A percentile compares a stretch with the other conserved stretches of the same genome.
These are phyloP conservation scores for Entoloma clypeatum DNA, from an alignment of 1,284 basidiomycete genomes.

Conservation along the genomic window DNA sequence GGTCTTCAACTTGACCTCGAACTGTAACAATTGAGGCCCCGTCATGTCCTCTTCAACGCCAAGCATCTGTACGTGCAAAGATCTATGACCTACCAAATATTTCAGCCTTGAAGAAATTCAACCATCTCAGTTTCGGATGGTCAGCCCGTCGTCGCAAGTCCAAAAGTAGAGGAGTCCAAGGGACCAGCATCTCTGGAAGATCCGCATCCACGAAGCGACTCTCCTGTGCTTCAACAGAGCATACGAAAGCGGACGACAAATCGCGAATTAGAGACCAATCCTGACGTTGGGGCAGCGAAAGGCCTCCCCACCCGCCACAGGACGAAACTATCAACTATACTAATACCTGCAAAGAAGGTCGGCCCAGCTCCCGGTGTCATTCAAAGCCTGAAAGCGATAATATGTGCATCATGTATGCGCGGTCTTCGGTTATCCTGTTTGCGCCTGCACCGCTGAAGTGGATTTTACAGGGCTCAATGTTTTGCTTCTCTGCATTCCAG, in stretches of 20 bases:
- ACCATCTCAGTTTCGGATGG: no score
- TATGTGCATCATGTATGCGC: slow-evolving; percentile 47
- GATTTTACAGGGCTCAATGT: slow-evolving; percentile 55
- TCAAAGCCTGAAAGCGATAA: slow-evolving; percentile 45
- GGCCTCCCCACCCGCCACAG: not conserved
- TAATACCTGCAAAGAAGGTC: slow-evolving; percentile 33
- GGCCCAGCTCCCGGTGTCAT: slow-evolving; percentile 39
- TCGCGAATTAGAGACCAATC: not conserved
- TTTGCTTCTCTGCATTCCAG: slow-evolving; percentile 61
- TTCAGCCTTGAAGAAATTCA: no score
- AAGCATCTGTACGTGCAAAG: no score
- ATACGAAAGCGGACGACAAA: not conserved
- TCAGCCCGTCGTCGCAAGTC: no score
- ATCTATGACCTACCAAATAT: no score
- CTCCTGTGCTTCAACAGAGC: not conserved
- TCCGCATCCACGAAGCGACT: no score
- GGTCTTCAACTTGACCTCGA: no score
- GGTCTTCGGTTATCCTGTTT: not conserved
- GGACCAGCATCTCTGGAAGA: no score
- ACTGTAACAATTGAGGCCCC: no score
- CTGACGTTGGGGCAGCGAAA: not conserved
- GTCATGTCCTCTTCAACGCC: no score
- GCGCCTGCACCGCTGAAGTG: slow-evolving; percentile 3
- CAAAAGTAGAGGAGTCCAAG: no score
- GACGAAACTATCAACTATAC: slow-evolving; percentile 3